Evolutionary conservation across 2,329 filamentous ascomycete genomes (phyloP).

Genomic region (Trichoderma sp.): DNA sequence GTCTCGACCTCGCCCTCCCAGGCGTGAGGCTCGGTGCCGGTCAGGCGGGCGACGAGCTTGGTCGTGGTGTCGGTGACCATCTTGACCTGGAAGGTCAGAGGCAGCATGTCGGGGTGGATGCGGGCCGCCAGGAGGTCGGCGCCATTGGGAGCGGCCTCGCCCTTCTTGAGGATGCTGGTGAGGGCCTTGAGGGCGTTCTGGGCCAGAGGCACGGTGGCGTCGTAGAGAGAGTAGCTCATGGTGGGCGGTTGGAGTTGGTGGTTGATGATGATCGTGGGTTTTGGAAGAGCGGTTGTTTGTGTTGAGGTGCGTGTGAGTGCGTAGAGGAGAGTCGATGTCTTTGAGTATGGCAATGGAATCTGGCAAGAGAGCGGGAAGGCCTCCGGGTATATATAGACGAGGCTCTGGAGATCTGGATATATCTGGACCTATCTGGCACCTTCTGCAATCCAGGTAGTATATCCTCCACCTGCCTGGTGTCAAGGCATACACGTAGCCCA

Average conservation of each 20-base stretch:
- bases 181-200: slow-evolving; percentile 40
- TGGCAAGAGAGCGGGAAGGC: neutral
- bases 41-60: slow-evolving; percentile 42
- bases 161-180: slow-evolving; percentile 43
- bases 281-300: too few relatives aligned
- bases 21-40: slow-evolving; percentile 37
- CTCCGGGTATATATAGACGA: neutral
- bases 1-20: slow-evolving; percentile 38
- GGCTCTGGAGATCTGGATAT: neutral
- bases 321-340: neutral
- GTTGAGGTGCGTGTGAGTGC: too few relatives aligned
- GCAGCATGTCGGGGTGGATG: slow-evolving; percentile 48
- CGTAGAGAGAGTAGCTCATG: slow-evolving; percentile 49
- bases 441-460: neutral
- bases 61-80: slow-evolving; percentile 37
- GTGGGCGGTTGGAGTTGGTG: slow-evolving; percentile 30
- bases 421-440: neutral
- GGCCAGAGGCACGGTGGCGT: slow-evolving; percentile 41
- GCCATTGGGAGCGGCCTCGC: slow-evolving; percentile 39
- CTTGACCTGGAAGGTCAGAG: slow-evolving; percentile 47
- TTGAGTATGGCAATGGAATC: neutral
- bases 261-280: neutral
- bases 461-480: neutral
- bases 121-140: slow-evolving; percentile 40
- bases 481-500: too few relatives aligned